Evolutionary conservation across 768 basidiomycete genomes (phyloP), one percentile per base, ranked within the genome.

Genomic region (Suillus occidentalis): DNA sequence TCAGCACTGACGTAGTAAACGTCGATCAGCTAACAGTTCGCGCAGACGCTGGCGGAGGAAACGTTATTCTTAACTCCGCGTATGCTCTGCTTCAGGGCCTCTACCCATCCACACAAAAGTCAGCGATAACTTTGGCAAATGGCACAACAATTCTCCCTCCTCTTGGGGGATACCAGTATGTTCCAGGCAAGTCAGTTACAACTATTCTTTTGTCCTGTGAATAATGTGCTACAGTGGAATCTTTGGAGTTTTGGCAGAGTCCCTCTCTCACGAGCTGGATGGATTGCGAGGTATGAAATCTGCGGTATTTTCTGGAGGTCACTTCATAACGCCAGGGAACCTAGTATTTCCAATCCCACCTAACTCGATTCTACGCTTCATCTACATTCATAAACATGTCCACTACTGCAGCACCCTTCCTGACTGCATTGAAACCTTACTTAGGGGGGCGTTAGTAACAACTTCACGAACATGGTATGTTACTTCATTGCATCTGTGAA

Each of bases 191-290:
- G 68, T 61, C 63, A 16, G 61, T 60, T 63, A 66, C 73, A 79
- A 10, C 13, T 22, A 10, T 20, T 36, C 20, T 6, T 20, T 22
- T 2, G 6, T 56, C 2, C 34, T 85, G 89, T 71, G 13, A 94
- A 73, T 91, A 93, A 77, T 95, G 94, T 70, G 82, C 95, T 56
- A 90, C 92, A 47, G 74, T 75, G 14, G 67, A 73, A 45, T 76
- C 75, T 37, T 87, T 95, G 52, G 91, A 92, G 76, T 88, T 25
- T 83, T 82, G 56, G 69, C 68, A 75, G 59, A 66, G 62, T 69
- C 86, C 91, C 66, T 89, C 89, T 39, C 79, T 94, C 63, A 92
- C 94, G 76, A 88, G 88, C 68, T 94, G 90, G 91, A 87, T 86
- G 43, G 79, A 82, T 22, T 88, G 87, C 74, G 76, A 81, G 5